Conservation (phyloP, 2,329 filamentous ascomycete genomes). For the Pestalotiopsis sp. region DNA sequence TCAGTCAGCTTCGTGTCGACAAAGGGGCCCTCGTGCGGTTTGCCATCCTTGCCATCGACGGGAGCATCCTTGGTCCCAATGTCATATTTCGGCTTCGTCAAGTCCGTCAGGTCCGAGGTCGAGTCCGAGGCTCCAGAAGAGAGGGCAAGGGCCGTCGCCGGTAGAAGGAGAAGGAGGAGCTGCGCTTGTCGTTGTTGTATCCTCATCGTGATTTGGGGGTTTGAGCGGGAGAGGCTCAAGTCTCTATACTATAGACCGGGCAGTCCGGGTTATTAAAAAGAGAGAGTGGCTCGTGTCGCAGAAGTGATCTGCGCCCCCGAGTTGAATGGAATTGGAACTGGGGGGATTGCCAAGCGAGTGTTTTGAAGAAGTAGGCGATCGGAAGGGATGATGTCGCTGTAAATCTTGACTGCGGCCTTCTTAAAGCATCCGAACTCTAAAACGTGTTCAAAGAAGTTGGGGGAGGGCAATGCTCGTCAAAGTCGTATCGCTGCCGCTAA, state of each 20-base stretch:
- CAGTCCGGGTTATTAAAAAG: not conserved
- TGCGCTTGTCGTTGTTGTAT: conserved; percentile 26
- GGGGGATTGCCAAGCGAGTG: not conserved
- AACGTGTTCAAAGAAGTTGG: not conserved
- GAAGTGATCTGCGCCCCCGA: not conserved
- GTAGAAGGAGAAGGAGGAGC: conserved; percentile 29
- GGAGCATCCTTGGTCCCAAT: conserved; percentile 73
- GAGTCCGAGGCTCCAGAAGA: conserved; percentile 21
- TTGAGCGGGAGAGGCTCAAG: not conserved
- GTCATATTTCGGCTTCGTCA: conserved; percentile 40
- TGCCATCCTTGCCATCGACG: conserved; percentile 90
- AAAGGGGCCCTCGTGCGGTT: conserved; percentile 85
- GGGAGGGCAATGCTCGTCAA: not conserved
- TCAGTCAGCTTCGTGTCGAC: conserved; percentile 53
- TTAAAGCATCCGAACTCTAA: not conserved
- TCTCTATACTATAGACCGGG: not conserved
- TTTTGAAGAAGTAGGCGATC: not conserved
- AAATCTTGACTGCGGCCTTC: not conserved
- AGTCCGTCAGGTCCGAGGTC: conserved; percentile 16
- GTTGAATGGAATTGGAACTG: not conserved
- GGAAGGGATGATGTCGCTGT: not conserved
- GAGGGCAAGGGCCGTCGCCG: conserved; percentile 23
- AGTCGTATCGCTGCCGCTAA: not conserved
- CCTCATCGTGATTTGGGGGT: conserved; percentile 25
- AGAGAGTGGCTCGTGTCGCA: not conserved